Evolutionary conservation across 371 early-diverging fungal species (phyloP), one percentile per base, ranked within the genome.

Genomic region (Mortierella sp.): DNA sequence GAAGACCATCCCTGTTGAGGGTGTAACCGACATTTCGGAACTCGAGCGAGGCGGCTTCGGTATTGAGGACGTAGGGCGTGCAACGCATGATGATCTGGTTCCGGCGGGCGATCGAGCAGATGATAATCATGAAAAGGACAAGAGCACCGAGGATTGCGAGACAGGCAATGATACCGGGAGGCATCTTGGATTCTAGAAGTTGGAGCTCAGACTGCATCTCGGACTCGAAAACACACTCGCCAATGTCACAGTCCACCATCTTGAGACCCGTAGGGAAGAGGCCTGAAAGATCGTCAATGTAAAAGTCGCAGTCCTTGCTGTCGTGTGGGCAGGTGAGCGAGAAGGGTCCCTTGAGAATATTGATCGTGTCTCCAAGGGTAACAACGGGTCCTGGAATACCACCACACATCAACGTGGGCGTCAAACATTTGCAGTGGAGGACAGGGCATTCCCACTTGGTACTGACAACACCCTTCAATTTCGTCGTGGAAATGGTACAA

Each of bases 1-100:
- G 53, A 29, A 79, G 47, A 43, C 79, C 79, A 23, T 69, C 65
- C 73, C 68, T 65, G 62, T 73, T 69, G 63, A 79, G 72, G 3
- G 80, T 79, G 30, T 79, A 79, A 18, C 80, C 80, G 19, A 79
- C 73, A 57, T 79, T 79, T 51, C 70, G 73, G 64, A 79, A 79
- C 58, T 79, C 80, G 50, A 79, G 73, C 25, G 80, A 79, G 0
- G 80, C 80, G 5, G 80, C 80, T 25, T 79, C 73, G 18, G 67
- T 70, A 58, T 79, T 67, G 47, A 64, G 52, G 14, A 64, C 64
- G 29, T 65, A 71, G 9, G 72, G 72, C 0, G 67, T 57, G 28
- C 73, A 66, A 4, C 69, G 69, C 51, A 79, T 72, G 43, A 66
- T 25, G 18, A 72, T 15, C 53, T 79, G 80, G n/a, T 57, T 65